A percentile compares a stretch with the other conserved stretches of the same genome.
phyloP scores from a whole-genome alignment of 1,139 yeast species.

The Protomyces inundatus region DNA sequence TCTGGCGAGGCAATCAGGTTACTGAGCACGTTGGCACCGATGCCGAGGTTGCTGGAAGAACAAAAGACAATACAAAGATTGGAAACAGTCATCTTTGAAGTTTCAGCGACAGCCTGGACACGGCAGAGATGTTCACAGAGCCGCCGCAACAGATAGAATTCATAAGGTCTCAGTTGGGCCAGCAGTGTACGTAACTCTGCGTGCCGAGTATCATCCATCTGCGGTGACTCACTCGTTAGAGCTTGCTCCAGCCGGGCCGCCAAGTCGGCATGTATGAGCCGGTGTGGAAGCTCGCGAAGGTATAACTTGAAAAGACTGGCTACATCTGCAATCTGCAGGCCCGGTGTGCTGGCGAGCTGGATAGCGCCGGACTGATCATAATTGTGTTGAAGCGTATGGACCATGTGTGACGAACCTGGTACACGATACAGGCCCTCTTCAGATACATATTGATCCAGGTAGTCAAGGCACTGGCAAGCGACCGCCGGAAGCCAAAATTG shows the following conservation, averaged over 20 bases:
- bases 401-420: conserved; percentile 27
- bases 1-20: background rate
- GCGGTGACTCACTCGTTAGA: conserved; percentile 35
- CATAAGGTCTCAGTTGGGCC: conserved; percentile 31
- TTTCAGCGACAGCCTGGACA: conserved; percentile 32
- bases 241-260: conserved; percentile 46
- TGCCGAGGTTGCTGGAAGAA: conserved; percentile 31
- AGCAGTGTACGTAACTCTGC: conserved; percentile 38
- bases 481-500: conserved; percentile 29
- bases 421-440: conserved; percentile 31
- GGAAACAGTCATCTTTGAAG: conserved; percentile 34
- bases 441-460: conserved; percentile 25
- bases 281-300: conserved; percentile 51
- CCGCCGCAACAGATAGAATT: conserved; percentile 36
- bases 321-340: conserved; percentile 44
- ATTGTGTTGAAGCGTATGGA: conserved; percentile 4
- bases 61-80: conserved; percentile 37
- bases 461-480: conserved; percentile 27
- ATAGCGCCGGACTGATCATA: conserved; percentile 9
- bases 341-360: background rate
- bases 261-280: conserved; percentile 49
- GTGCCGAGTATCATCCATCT: conserved; percentile 34
- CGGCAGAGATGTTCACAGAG: conserved; percentile 34
- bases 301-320: conserved; percentile 72
- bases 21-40: conserved; percentile 15